Conservation (phyloP, 2,329 filamentous ascomycete genomes). For the Colletotrichum caudatum region DNA sequence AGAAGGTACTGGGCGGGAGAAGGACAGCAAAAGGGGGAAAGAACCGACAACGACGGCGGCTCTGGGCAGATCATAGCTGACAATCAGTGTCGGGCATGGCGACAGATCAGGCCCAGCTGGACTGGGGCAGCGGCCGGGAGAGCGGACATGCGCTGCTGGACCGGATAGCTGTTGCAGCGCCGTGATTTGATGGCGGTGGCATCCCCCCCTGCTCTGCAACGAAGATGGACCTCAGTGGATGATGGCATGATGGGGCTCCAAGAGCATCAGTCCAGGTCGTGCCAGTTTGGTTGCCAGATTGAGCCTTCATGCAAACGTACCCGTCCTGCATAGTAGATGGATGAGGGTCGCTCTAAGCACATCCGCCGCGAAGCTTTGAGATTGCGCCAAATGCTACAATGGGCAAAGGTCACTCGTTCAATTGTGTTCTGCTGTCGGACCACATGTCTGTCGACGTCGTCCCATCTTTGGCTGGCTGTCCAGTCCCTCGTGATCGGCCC, state of each 20-base stretch:
- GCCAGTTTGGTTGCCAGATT: slow-evolving; percentile 23
- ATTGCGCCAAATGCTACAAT: slow-evolving; percentile 7
- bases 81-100: neutral
- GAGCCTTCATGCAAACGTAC: slow-evolving; percentile 24
- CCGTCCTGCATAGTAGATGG: slow-evolving; percentile 15
- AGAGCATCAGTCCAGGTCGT: slow-evolving; percentile 25
- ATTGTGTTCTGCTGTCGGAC: slow-evolving; percentile 31
- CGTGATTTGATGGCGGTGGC: neutral
- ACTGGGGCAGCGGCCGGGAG: slow-evolving; percentile 6
- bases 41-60: neutral
- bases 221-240: neutral
- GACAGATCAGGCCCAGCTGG: neutral
- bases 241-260: neutral
- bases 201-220: neutral
- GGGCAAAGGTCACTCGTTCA: slow-evolving; percentile 4
- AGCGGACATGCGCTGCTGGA: slow-evolving; percentile 14
- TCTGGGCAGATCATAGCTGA: neutral
- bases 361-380: neutral
- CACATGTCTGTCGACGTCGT: slow-evolving; percentile 38
- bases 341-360: neutral
- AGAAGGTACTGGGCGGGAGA: neutral
- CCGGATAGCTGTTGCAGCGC: slow-evolving; percentile 8
- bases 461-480: slow-evolving; percentile 24
- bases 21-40: slow-evolving; percentile 6
- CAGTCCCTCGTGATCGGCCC: slow-evolving; percentile 33